Evolutionary conservation across 2,329 filamentous ascomycete species (phyloP), one percentile per base, ranked within the genome.

Genomic region (Exutisphaerella laricina): DNA sequence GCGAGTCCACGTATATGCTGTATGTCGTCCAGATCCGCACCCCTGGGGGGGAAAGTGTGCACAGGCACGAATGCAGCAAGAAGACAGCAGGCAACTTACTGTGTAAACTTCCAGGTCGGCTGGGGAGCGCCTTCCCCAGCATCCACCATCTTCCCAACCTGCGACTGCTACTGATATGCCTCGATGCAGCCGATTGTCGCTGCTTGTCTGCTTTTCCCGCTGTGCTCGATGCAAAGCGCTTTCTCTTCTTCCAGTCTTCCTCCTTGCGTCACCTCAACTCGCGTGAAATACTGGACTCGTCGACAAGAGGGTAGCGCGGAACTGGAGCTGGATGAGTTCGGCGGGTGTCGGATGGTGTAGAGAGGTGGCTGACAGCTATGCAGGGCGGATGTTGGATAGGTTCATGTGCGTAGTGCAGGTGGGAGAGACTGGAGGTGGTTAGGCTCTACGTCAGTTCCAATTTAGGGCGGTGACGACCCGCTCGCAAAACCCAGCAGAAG

Each of bases 31-130:
- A 14, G 17, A 17, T 16, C 21, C 9, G 20, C 6, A 28, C n/a
- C n/a, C n/a, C n/a, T n/a, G n/a, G n/a, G n/a, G 20, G 36, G 36
- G 16, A 20, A 40, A 20, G 16, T 29, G 17, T 23, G 29, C 38
- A 32, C 18, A 25, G 23, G 28, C 29, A 18, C 23, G 36, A 16
- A 5, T 17, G 5, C 25, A 20, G 18, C 46, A 40, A 34, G n/a
- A n/a, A n/a, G n/a, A n/a, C 29, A 33, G 43, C 40, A 30, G 41
- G 44, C 39, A 21, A 65, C 88, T 70, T 85, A 94, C 89, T 97
- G 90, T 70, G 90, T 97, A 74, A 97, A 97, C 78, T 97, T 97
- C 90, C 90, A 97, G 72, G 89, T 97, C 66, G 89, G 89, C 73
- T 87, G 84, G 77, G 81, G 88, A 72, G 55, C 50, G 49, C 59